Base-by-base conservation (phyloP, 2,329 filamentous ascomycete species). In the Mycosphaerella sp. region DNA sequence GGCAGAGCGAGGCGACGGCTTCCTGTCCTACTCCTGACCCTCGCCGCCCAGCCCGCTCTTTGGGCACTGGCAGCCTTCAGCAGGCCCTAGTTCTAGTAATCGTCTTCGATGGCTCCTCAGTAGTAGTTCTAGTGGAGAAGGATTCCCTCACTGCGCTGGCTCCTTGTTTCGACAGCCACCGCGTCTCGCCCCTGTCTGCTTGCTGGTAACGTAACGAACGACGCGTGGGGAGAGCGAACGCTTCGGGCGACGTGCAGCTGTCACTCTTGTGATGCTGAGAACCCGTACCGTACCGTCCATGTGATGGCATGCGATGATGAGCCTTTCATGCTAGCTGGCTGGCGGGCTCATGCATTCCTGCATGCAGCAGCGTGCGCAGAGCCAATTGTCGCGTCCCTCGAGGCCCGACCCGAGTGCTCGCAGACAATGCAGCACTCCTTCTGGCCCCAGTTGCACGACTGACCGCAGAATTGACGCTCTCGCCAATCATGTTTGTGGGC, bases 171-270 rank as follows among this genome's bases (percentile, higher is more conserved):
- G 36, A 41, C 16, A 45, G 49, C 49, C 42, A 41, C 49, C 4
- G 27, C 49, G 13, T 36, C 13, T 16, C 16, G 16, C 21, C 46
- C 46, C 28, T 28, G 46, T 30, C 43, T 12, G 30, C 36, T 43
- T 8, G 30, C 39, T 25, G 13, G 13, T 17, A 12, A 8, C 16
- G 30, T 14, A 37, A n/a, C n/a, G n/a, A n/a, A 27, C 21, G 4
- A 25, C 7, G 21, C 21, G 21, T 25, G 21, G 21, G 21, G 21
- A 25, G 21, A 25, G 21, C 3, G 27, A 43, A 6, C 32, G 39
- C 39, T 50, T 52, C 47, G 40, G 48, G 54, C 41, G 54, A 44
- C 41, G 6, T 51, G 54, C 54, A 57, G 48, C 49, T 54, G 52
- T 54, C 54, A 57, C 54, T 50, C 50, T 54, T 25, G 6, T 25